Evolutionary conservation across 371 early-diverging fungal genomes (phyloP), one percentile per base, ranked within the genome.

Genomic region (Circinella umbellata): DNA sequence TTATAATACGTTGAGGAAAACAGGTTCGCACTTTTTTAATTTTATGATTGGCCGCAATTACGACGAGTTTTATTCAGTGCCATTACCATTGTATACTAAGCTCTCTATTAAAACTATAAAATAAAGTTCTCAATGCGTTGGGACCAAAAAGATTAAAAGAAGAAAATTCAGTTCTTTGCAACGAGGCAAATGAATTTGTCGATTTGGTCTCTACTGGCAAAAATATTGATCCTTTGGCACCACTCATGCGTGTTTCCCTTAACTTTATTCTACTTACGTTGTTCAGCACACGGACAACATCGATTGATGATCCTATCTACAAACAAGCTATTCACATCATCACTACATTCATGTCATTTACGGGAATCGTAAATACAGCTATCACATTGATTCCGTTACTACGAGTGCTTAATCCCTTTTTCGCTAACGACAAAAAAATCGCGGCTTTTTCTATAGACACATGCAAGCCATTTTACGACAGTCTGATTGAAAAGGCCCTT

Each of bases 241-340:
- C 37, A 15, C 48, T 59, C 34, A 34, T 36, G 60, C 60, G 34
- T 18, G 0, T 27, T 11, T 59, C 60, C 6, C 37, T 59, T 4
- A 59, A 59, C 15, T 34, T 59, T 34, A 59, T 59, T 4, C 27
- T 59, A n/a, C 34, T 59, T 6, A 59, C 60, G 5, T 6, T 59
- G 15, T 59, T 59, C 15, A 37, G 47, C n/a, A 18, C n/a, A 42
- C 66, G 67, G 2, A 38, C 55, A 15, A 48, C 34, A 6, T 66
- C 67, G 0, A 35, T 42, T 10, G 66, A 71, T 17, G 71, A 71
- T 47, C 71, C 71, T 8, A 54, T 71, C 10, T 71, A 59, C 57
- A 53, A 48, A 14, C n/a, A 20, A 35, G 47, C 61, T 18, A 61
- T 71, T 35, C 34, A 36, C n/a, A n/a, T 61, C 15, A 51, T 66